Conservation (phyloP, 2,329 filamentous ascomycete species). For the Graphilbum sp. region DNA sequence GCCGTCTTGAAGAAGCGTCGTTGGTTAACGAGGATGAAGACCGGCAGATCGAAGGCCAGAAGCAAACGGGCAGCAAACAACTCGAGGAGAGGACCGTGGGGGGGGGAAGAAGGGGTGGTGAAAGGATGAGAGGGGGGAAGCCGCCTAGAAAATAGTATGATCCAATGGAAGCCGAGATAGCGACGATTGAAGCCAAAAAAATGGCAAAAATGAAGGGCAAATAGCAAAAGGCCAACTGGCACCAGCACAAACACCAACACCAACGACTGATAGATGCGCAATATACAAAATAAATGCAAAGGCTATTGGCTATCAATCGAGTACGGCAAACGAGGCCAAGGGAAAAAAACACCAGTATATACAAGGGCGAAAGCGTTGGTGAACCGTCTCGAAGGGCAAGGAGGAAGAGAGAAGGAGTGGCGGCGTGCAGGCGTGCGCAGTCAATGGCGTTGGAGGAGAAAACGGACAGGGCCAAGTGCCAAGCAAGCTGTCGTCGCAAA, state of each 20-base stretch:
- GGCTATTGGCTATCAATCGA: background rate
- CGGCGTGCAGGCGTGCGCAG: too few species aligned
- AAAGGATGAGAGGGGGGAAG: background rate
- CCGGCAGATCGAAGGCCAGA: too few species aligned
- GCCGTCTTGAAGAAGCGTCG: too few species aligned
- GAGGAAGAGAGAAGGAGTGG: background rate
- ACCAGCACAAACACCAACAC: background rate
- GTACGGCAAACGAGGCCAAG: background rate
- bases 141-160: too few species aligned
- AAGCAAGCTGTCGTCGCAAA: too few species aligned
- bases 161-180: background rate
- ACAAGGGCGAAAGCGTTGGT: too few species aligned
- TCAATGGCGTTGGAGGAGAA: too few species aligned
- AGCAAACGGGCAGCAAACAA: conserved; percentile 7
- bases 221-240: too few species aligned
- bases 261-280: background rate
- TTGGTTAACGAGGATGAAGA: too few species aligned
- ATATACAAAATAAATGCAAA: too few species aligned
- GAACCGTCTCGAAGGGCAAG: background rate
- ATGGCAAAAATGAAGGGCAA: too few species aligned
- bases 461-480: too few species aligned
- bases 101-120: conserved; percentile 4
- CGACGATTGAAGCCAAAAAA: background rate
- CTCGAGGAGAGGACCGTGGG: background rate
- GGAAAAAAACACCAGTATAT: background rate